Evolutionary conservation across 2,329 filamentous ascomycete species (phyloP), one percentile per base, ranked within the genome.

Genomic region (Phyllosticta ampelicida): DNA sequence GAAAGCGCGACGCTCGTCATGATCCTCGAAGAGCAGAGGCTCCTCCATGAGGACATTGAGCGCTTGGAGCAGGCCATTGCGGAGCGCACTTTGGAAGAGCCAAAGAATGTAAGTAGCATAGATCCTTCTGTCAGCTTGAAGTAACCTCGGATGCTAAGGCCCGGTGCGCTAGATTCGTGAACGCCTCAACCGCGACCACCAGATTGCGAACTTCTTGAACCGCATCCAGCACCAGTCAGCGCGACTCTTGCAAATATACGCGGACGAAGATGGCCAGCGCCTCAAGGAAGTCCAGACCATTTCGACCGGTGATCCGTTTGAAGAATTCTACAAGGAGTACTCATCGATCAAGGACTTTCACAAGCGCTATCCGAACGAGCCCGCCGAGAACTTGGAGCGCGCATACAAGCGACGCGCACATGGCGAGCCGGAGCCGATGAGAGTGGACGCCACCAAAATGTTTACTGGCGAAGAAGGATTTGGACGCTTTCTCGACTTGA

Each of bases 391-490:
- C 66, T 84, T 96, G 13, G 95, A 99, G 75, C 84, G 86, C 64
- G 88, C 91, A 36, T 99, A 99, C 77, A 90, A 90, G 71, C 80
- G 84, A 68, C 82, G 80, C 60, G 80, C 79, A 11, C 84, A 84
- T 50, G 85, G 86, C 63, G 82, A 84, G 54, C 67, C 66, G 4
- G 83, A 86, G 52, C 76, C 79, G 1, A 72, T 82, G 58, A 78
- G 81, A 3, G 83, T 82, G 50, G 83, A 91, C 55, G 86, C 96
- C 53, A 92, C 97, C 68, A 84, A 84, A 60, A 87, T 97, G 77
- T 99, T 99, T 73, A 95, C 90, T 0, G 94, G 94, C 61, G 95
- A 99, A 73, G 94, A 99, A 72, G 87, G 86, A 0, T 96, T 87
- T 67, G 94, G 94, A 50, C 87, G 90, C 65, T 99, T 89, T 73